Base-by-base conservation (phyloP, 2,329 filamentous ascomycete species). In the Fusarium sp. region DNA sequence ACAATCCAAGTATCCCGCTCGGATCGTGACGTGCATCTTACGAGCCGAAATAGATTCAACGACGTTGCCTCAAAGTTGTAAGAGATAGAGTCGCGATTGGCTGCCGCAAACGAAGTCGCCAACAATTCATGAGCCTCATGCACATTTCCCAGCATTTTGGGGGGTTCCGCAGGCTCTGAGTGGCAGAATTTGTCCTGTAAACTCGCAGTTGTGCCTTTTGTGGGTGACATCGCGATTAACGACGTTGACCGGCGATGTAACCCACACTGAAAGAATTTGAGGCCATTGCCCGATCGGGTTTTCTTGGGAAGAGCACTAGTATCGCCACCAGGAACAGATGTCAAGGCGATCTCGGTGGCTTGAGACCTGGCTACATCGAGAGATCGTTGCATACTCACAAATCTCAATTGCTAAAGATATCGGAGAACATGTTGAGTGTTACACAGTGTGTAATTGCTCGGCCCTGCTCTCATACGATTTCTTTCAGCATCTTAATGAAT, bases 301-400 rank as follows among this genome's bases (percentile, higher is more conserved):
- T 25, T 23, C 38, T 10, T 50, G 21, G 44, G 43, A 43, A 19
- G 49, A 38, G 56, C 54, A 47, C 64, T 58, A 50, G 43, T 52
- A 71, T 74, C 40, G 71, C 72, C 60, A 72, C 71, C 63, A 69
- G 68, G 72, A 75, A 74, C 60, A 60, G 56, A 74, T 28, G 49
- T 50, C 23, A 52, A 60, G 56, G 67, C 16, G 60, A 58, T 58
- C 49, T 61, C 32, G 57, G 68, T 40, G 50, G 60, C 68, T 57
- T 56, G 46, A 40, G 50, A 46, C 54, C 50, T 69, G 60, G 60
- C 61, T 35, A 38, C 42, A 35, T 67, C 28, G 32, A 43, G 53
- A 49, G 62, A 62, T 53, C 23, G 65, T 33, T 64, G 70, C 69
- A 67, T 64, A 42, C 52, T 50, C 56, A 59, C 70, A 42, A 57